Conservation (phyloP, 139 green algal genomes). For the Closterium sp. region DNA sequence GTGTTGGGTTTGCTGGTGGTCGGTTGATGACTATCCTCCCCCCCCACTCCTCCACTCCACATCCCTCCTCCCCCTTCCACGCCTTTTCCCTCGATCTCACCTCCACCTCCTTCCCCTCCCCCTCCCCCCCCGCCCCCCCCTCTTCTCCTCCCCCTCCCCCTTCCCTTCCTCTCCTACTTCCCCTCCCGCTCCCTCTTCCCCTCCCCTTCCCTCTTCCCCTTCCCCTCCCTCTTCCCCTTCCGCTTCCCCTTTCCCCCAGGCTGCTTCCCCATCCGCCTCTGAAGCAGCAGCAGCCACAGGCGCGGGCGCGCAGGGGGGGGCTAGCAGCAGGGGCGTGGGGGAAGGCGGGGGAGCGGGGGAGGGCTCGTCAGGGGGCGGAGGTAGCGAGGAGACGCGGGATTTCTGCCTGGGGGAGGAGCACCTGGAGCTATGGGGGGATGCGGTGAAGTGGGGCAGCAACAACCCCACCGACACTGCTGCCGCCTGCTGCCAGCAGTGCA, state of each 20-base stretch:
- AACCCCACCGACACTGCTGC: slow-evolving; percentile 23
- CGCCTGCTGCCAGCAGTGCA: slow-evolving; percentile 40
- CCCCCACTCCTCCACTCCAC: no score
- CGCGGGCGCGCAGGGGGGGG: background rate
- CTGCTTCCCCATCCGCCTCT: background rate
- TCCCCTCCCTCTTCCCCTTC: background rate
- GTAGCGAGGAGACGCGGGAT: background rate
- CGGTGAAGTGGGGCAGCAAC: slow-evolving; percentile 33
- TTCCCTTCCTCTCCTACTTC: background rate
- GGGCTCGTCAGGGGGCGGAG: background rate
- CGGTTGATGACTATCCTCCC: no score
- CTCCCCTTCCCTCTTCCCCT: background rate
- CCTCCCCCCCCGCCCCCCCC: no score
- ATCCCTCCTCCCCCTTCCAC: no score
- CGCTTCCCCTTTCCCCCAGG: background rate
- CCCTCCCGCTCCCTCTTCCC: background rate
- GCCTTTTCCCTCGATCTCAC: no score
- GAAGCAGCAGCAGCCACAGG: background rate
- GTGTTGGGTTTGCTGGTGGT: no score
- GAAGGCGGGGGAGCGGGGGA: background rate
- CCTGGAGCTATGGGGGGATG: slow-evolving; percentile 35
- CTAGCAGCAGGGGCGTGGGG: background rate
- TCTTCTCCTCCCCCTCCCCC: no score
- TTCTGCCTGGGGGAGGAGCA: slow-evolving; percentile 29
- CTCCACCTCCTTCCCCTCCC: no score